phyloP scores from a whole-genome alignment of 257 asterid genomes.

The Solanum sitiens region DNA sequence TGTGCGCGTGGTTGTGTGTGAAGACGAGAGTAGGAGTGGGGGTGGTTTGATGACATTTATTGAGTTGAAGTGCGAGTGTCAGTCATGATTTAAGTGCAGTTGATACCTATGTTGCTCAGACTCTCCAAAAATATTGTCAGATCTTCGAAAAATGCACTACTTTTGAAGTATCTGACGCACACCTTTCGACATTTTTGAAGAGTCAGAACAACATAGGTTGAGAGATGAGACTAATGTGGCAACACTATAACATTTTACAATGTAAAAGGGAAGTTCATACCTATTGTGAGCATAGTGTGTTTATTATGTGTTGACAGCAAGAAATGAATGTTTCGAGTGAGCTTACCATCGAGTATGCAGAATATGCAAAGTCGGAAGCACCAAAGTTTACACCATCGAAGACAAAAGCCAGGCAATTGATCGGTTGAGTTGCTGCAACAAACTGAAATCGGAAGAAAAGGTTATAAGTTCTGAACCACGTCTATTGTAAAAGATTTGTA shows the following conservation, averaged over 20 bases:
- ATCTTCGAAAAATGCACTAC: background rate
- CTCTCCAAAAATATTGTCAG: background rate
- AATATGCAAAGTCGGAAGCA: slow-evolving; percentile 61
- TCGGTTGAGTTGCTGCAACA: slow-evolving; percentile 69
- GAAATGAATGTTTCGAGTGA: background rate
- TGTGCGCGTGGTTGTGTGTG: background rate
- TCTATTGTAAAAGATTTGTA: background rate
- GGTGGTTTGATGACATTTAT: background rate
- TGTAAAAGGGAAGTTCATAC: background rate
- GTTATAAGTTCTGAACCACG: background rate
- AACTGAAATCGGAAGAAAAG: slow-evolving; percentile 25
- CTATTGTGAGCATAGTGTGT: background rate
- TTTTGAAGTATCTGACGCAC: background rate
- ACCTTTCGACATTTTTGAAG: background rate
- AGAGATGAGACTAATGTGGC: background rate
- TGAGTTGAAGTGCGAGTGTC: background rate
- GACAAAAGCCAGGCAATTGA: slow-evolving; percentile 66
- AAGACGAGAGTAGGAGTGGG: fast-evolving
- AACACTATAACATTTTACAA: background rate
- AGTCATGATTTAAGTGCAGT: background rate
- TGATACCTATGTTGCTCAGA: background rate
- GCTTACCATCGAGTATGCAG: slow-evolving; percentile 56
- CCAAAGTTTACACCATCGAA: slow-evolving; percentile 72
- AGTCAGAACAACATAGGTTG: background rate
- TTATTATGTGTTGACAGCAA: background rate